These are phyloP conservation scores for Colletotrichum truncatum DNA, from an alignment of 2,329 filamentous ascomycete species.

Conservation along the genomic window DNA sequence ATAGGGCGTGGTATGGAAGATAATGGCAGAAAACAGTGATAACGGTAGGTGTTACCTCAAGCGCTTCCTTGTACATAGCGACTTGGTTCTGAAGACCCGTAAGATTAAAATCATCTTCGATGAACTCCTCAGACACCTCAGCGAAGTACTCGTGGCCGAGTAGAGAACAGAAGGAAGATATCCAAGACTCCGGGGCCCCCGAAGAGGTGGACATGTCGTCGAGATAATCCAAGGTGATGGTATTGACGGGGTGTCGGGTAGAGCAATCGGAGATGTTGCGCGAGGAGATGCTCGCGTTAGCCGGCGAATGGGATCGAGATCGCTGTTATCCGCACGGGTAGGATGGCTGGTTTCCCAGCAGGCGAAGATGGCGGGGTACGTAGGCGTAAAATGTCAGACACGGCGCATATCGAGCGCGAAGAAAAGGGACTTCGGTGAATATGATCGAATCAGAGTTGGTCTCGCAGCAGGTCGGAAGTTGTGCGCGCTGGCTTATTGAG, in stretches of 20 bases:
- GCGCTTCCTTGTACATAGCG: constrained; percentile 97
- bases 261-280: constrained; percentile 1
- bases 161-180: constrained; percentile 94
- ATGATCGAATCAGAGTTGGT: neutral
- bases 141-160: constrained; percentile 99
- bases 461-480: constrained; percentile 1
- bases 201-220: constrained; percentile 67
- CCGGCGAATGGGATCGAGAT: neutral
- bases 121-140: constrained; percentile 98
- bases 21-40: neutral
- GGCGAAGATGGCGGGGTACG: constrained; percentile 29
- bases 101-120: constrained; percentile 99
- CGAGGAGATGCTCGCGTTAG: constrained; percentile 11
- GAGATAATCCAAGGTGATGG: constrained; percentile 27
- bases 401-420: constrained; percentile 28
- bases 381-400: constrained; percentile 18
- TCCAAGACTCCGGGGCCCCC: constrained; percentile 86
- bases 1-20: neutral
- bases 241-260: constrained; percentile 34
- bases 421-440: neutral
- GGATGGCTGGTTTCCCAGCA: constrained; percentile 13
- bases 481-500: neutral
- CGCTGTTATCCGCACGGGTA: neutral
- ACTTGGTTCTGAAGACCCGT: constrained; percentile 96
- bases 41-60: constrained; percentile 69